These are phyloP conservation scores for Daedaleopsis nitida DNA, from an alignment of 768 basidiomycete genomes.

Conservation along the genomic window DNA sequence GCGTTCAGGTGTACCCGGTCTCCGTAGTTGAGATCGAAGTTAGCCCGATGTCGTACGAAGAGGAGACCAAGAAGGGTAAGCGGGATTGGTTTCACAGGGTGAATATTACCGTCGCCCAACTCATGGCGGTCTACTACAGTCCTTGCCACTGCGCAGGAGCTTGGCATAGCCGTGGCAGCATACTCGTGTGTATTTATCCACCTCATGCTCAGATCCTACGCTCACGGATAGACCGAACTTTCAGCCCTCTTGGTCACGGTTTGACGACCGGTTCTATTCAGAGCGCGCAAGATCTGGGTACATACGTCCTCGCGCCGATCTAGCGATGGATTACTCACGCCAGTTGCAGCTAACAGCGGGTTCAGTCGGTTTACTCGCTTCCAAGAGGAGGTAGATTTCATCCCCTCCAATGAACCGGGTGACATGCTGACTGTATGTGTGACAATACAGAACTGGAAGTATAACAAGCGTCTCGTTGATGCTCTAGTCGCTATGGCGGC, in stretches of 20 bases:
- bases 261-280: conserved; percentile 54
- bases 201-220: neutral
- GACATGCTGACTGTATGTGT: conserved; percentile 4
- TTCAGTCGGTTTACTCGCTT: conserved; percentile 1
- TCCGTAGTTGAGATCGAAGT: conserved; percentile 69
- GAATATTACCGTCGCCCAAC: neutral
- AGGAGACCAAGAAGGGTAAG: conserved; percentile 47
- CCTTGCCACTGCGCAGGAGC: conserved; percentile 51
- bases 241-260: conserved; percentile 55
- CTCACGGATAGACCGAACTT: neutral
- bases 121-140: conserved; percentile 31
- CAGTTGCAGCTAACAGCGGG: neutral
- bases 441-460: neutral
- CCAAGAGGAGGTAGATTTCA: conserved; percentile 14
- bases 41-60: conserved; percentile 59
- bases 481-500: conserved; percentile 39
- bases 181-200: conserved; percentile 47
- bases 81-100: no score
- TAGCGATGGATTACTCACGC: neutral
- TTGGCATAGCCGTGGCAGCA: conserved; percentile 55
- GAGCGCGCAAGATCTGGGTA: conserved; percentile 30
- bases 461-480: conserved; percentile 43
- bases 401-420: conserved; percentile 26
- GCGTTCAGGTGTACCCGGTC: conserved; percentile 44
- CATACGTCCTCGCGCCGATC: neutral